A percentile compares a stretch with the other conserved stretches of the same genome.
Conservation (phyloP, 352 stramenopile species). For the Phytophthora sp. region DNA sequence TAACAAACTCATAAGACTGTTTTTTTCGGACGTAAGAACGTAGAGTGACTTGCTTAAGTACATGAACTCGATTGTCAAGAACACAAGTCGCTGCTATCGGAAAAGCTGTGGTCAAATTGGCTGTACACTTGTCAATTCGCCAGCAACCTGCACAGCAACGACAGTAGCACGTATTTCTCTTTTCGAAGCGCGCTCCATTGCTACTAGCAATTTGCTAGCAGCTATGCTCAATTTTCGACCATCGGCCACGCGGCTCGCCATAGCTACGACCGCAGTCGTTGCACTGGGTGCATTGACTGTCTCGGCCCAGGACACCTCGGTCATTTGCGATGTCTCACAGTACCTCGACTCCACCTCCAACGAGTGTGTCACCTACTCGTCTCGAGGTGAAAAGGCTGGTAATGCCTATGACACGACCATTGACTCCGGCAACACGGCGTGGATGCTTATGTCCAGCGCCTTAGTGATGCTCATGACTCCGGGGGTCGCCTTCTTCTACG, state of each 20-base stretch:
- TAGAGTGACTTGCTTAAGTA: too few relatives aligned
- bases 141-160: too few relatives aligned
- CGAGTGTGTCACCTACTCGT: conserved; percentile 50
- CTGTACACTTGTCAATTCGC: too few relatives aligned
- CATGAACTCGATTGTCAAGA: too few relatives aligned
- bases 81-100: too few relatives aligned
- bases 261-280: background rate
- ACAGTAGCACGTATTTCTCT: too few relatives aligned
- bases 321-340: conserved; percentile 2
- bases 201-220: too few relatives aligned
- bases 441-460: conserved; percentile 35
- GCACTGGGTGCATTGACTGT: background rate
- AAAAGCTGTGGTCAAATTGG: too few relatives aligned
- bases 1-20: too few relatives aligned
- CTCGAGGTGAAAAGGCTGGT: conserved; percentile 35
- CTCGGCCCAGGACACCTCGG: background rate
- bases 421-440: conserved; percentile 45
- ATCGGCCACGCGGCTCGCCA: background rate
- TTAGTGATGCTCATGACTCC: conserved; percentile 40
- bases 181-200: too few relatives aligned
- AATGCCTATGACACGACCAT: conserved; percentile 23
- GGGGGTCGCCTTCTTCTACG: conserved; percentile 68
- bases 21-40: too few relatives aligned
- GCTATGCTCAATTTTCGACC: background rate
- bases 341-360: conserved; percentile 16